These are phyloP conservation scores for Boletus rubescentipes DNA, from an alignment of 768 basidiomycete species.

Conservation along the genomic window DNA sequence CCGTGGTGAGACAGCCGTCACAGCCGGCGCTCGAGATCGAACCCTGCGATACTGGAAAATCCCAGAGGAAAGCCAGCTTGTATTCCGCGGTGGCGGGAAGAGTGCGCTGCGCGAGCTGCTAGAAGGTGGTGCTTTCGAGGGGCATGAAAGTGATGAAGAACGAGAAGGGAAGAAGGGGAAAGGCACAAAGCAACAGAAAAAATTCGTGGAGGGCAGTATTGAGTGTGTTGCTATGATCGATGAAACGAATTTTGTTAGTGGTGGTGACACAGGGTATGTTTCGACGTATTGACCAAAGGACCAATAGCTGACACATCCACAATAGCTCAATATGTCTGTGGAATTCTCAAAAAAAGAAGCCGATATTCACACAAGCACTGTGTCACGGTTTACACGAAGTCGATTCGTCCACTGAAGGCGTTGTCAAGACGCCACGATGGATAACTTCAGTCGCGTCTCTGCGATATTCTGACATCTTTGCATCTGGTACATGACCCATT, in stretches of 20 bases:
- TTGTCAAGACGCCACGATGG: conserved; percentile 83
- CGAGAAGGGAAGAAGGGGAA: conserved; percentile 36
- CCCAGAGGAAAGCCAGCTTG: conserved; percentile 89
- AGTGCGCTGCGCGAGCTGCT: conserved; percentile 77
- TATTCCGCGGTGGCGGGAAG: conserved; percentile 93
- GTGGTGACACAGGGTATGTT: conserved; percentile 92
- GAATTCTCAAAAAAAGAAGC: conserved; percentile 93
- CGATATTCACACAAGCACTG: conserved; percentile 79
- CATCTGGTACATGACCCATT: conserved; percentile 60
- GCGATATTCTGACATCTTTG: conserved; percentile 89
- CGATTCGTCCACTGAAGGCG: conserved; percentile 69
- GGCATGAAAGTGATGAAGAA: conserved; percentile 50
- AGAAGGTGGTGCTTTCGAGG: conserved; percentile 72
- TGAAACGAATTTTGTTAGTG: conserved; percentile 88
- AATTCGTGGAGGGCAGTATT: conserved; percentile 85
- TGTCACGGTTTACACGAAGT: conserved; percentile 84
- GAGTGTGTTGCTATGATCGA: conserved; percentile 95
- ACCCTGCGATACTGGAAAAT: conserved; percentile 97
- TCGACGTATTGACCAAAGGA: not conserved
- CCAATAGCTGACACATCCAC: not conserved
- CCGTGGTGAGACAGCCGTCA: conserved; percentile 80
- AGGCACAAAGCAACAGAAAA: conserved; percentile 23
- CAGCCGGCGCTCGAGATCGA: conserved; percentile 87
- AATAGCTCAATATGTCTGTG: conserved; percentile 83
- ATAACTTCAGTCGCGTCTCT: conserved; percentile 81